Evolutionary conservation across 805 yeast species (phyloP), one percentile per base, ranked within the genome.

Genomic region (Kazachstania martiniae): DNA sequence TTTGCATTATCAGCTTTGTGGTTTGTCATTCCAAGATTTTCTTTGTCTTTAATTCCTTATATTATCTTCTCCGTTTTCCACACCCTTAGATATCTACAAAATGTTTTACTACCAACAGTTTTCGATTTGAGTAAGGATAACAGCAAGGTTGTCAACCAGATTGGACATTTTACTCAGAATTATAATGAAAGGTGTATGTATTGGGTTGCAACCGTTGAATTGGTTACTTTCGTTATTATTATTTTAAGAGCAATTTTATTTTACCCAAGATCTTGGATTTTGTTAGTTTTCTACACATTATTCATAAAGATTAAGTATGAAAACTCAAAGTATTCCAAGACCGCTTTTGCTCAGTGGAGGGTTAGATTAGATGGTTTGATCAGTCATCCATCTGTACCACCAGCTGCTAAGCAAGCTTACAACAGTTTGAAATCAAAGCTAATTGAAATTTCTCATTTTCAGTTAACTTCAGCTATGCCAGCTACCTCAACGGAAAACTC

Each of bases 281-380:
- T 73, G 3, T 61, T 80, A 21, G 47, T 72, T 22, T 49, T 66
- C 8, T 79, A 74, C 51, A 51, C 70, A 9, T 36, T 72, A 9
- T 87, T 87, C 61, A 65, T 85, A 58, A 82, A 82, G 57, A 56
- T 79, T 36, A 73, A 94, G 57, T 82, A 66, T 52, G 93, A 84
- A 51, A 75, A 74, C 43, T 79, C 91, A 3, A 63, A 72, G 19
- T 76, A 74, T 61, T 78, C 85, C 35, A 77, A 83, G 58, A 62
- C 70, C 40, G 75, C 74, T 21, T 63, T 84, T 51, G 74, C 79
- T 61, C 63, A 67, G 32, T 63, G 78, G 63, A 93, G 82, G 56
- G 76, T 80, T 29, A 65, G 77, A 43, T 43, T 71, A 31, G 81
- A 78, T 52, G 74, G 77, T 13, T 36, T 74, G 12, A 59, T 74